Conservation (phyloP, 164 flowering plant genomes). For the Houttuynia cordata region DNA sequence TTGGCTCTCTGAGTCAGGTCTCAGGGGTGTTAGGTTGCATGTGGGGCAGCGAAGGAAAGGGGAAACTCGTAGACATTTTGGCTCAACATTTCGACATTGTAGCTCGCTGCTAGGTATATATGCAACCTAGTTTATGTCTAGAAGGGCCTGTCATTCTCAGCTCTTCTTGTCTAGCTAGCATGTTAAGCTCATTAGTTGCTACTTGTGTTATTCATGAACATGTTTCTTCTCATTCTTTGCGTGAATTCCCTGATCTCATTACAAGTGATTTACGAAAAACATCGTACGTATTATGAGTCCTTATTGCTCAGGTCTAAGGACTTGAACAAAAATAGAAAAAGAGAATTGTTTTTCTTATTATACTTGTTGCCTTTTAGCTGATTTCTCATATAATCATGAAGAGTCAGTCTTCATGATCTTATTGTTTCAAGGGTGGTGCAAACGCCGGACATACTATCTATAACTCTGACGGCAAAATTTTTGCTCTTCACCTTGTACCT, state of each 20-base stretch:
- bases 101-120: neutral
- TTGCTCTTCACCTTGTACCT: constrained; percentile 93
- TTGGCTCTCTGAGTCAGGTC: neutral
- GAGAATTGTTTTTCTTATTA: no score
- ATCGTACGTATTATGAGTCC: no score
- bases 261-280: no score
- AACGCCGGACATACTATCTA: constrained; percentile 95
- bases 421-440: neutral
- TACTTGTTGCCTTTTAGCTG: neutral
- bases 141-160: neutral
- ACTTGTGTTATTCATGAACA: no score
- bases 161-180: neutral
- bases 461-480: constrained; percentile 83
- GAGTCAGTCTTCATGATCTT: no score
- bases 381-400: no score
- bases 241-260: no score
- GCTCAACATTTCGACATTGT: neutral
- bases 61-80: neutral
- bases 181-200: no score
- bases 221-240: no score
- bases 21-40: neutral
- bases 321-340: no score
- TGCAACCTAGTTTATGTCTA: no score
- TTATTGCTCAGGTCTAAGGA: no score
- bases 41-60: neutral